phyloP scores from a whole-genome alignment of 2,329 filamentous ascomycete species.

The Aureobasidium sp. region DNA sequence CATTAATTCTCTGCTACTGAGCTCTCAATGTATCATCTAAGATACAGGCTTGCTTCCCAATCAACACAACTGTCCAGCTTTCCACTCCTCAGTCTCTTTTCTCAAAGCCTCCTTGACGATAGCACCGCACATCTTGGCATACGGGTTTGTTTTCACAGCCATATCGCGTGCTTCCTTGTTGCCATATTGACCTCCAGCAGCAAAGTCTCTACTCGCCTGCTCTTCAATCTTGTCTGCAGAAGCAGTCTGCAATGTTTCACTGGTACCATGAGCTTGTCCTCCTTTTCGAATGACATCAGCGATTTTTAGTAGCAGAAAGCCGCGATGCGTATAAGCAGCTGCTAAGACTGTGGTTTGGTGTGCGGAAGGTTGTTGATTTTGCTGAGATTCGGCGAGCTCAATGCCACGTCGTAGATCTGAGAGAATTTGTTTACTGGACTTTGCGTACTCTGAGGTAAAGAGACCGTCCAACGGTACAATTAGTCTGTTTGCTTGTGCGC shows the following conservation, averaged over 20 bases:
- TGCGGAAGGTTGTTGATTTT: slow-evolving; percentile 50
- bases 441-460: slow-evolving; percentile 13
- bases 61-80: neutral
- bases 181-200: slow-evolving; percentile 47
- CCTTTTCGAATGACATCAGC: slow-evolving; percentile 26
- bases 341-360: slow-evolving; percentile 60
- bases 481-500: slow-evolving; percentile 57
- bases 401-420: slow-evolving; percentile 45
- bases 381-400: slow-evolving; percentile 49
- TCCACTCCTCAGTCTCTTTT: slow-evolving; percentile 42
- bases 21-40: neutral
- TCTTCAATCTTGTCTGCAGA: slow-evolving; percentile 41
- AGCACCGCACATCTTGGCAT: slow-evolving; percentile 55
- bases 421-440: slow-evolving; percentile 24
- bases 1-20: no score
- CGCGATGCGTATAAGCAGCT: slow-evolving; percentile 65
- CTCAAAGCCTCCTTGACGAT: slow-evolving; percentile 55
- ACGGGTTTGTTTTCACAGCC: slow-evolving; percentile 55
- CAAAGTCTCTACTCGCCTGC: slow-evolving; percentile 50
- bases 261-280: slow-evolving; percentile 11
- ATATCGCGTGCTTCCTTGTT: slow-evolving; percentile 51
- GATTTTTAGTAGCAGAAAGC: slow-evolving; percentile 35
- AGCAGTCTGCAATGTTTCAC: slow-evolving; percentile 1
- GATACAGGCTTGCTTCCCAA: neutral
- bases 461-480: slow-evolving; percentile 24